A percentile compares a stretch with the other conserved stretches of the same genome.
Conservation (phyloP, 495 filamentous ascomycete genomes). For the Bacidia gigantensis region DNA sequence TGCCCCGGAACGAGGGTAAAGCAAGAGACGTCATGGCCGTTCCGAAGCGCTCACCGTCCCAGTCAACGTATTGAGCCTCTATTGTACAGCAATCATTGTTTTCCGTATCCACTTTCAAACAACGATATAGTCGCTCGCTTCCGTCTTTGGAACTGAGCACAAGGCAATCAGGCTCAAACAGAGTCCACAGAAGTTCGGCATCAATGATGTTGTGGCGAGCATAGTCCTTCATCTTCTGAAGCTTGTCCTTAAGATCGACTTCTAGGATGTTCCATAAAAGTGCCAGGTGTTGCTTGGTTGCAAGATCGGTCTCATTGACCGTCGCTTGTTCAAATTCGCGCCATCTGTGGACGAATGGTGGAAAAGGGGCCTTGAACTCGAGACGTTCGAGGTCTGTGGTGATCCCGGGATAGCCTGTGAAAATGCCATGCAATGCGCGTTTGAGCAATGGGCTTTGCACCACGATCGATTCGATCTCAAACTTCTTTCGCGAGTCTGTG, state of each 20-base stretch:
- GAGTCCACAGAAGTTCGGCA: conserved; percentile 39
- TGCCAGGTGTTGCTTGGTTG: conserved; percentile 39
- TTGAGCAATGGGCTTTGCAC: conserved; percentile 50
- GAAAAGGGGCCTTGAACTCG: conserved; percentile 43
- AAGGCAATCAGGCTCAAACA: conserved; percentile 33
- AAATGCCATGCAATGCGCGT: conserved; percentile 36
- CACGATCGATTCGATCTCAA: conserved; percentile 46
- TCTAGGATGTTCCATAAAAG: conserved; percentile 42
- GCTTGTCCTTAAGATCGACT: conserved; percentile 41
- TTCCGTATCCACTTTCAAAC: conserved; percentile 15
- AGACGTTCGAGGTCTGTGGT: conserved; percentile 43
- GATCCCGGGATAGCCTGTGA: conserved; percentile 48
- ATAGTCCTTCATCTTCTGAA: conserved; percentile 41
- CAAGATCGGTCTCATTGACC: conserved; percentile 31
- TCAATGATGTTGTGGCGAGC: conserved; percentile 42
- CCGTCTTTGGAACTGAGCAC: conserved; percentile 25
- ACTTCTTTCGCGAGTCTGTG: conserved; percentile 42
- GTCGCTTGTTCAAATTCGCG: conserved; percentile 33
- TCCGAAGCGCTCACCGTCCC: conserved; percentile 44
- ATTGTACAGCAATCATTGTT: conserved; percentile 19
- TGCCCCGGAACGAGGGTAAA: conserved; percentile 40
- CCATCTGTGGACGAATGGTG: conserved; percentile 54
- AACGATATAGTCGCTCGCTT: conserved; percentile 24
- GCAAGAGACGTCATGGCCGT: conserved; percentile 25
- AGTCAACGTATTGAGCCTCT: conserved; percentile 37